A percentile compares a stretch with the other conserved stretches of the same genome.
These are phyloP conservation scores for Scedosporium boydii DNA, from an alignment of 2,329 filamentous ascomycete species.

Conservation along the genomic window DNA sequence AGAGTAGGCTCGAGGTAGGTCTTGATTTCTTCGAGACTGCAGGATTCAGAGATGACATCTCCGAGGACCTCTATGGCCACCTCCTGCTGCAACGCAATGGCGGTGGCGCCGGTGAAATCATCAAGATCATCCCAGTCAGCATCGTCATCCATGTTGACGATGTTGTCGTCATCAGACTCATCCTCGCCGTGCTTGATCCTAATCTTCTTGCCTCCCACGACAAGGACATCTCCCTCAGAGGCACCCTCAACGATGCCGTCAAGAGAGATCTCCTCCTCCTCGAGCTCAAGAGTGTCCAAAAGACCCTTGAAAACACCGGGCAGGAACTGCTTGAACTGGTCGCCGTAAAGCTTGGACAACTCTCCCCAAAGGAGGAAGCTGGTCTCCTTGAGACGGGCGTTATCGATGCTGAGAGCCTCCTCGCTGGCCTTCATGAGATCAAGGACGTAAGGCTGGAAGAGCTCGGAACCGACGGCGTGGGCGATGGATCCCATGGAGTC, in stretches of 20 bases:
- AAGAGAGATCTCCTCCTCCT: constrained; percentile 78
- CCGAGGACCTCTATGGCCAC: constrained; percentile 92
- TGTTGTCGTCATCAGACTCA: constrained; percentile 34
- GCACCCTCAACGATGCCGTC: constrained; percentile 41
- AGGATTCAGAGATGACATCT: constrained; percentile 82
- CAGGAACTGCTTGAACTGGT: constrained; percentile 71
- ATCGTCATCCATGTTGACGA: constrained; percentile 53
- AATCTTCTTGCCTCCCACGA: constrained; percentile 74
- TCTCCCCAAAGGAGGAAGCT: constrained; percentile 96
- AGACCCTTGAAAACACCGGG: constrained; percentile 70
- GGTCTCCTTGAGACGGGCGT: constrained; percentile 86
- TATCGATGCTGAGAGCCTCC: constrained; percentile 79
- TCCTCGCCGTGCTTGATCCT: constrained; percentile 50
- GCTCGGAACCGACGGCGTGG: constrained; percentile 70
- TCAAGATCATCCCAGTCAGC: constrained; percentile 80
- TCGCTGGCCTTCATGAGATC: constrained; percentile 88
- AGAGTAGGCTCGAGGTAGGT: constrained; percentile 86
- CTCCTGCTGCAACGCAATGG: constrained; percentile 91
- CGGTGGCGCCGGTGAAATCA: constrained; percentile 74
- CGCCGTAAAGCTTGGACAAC: constrained; percentile 86
- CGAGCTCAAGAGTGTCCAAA: constrained; percentile 75
- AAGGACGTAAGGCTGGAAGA: constrained; percentile 85
- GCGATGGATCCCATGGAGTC: constrained; percentile 94
- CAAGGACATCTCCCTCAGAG: constrained; percentile 66
- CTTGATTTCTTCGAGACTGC: constrained; percentile 60